Base-by-base conservation (phyloP, 169 alveolate genomes). In the Miamiensis avidus region DNA sequence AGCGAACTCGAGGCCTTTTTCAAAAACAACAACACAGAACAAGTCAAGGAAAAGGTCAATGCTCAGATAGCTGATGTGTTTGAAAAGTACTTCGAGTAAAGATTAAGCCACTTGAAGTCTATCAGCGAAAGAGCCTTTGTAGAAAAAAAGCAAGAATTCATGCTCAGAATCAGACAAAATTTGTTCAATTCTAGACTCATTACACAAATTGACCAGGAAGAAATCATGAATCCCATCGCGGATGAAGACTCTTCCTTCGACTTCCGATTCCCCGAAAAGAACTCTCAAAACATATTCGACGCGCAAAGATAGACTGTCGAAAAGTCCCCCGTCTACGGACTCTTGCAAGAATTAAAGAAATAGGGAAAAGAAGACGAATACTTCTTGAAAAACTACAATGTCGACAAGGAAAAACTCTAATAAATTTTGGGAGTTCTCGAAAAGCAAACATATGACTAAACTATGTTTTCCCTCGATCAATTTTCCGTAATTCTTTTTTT, bases 321-420 rank as follows among this genome's bases (percentile, higher is more conserved):
- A 81, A 72, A 84, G 75, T 28, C 81, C 69, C 78, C 31, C 76
- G 28, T 85, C 81, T 25, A 81, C 72, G 84, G 32, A 1, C 30
- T 69, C 26, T 84, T 29, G 76, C 81, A 31, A 33, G 49, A 69
- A 15, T 73, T 32, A 74, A 86, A 30, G 29, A 77, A 31, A 34
- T 65, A 29, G 76, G 29, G 74, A 73, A 77, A 32, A 74, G 69
- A 85, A 34, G 27, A 69, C 26, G 72, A 74, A 29, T 33, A 74
- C 28, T 29, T 49, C 0, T n/a, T 74, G 11, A 81, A 84, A 31
- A 28, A 74, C 16, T 84, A 31, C 73, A 89, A 81, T 75, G 79
- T 89, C 29, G 88, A 89, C 31, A 34, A 79, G 29, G 81, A 84
- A 81, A 87, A 89, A 77, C 28, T 89, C 26, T 34, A 32, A 32